These are phyloP conservation scores for Xerocomellus amylosporus DNA, from an alignment of 768 basidiomycete species.

Conservation along the genomic window DNA sequence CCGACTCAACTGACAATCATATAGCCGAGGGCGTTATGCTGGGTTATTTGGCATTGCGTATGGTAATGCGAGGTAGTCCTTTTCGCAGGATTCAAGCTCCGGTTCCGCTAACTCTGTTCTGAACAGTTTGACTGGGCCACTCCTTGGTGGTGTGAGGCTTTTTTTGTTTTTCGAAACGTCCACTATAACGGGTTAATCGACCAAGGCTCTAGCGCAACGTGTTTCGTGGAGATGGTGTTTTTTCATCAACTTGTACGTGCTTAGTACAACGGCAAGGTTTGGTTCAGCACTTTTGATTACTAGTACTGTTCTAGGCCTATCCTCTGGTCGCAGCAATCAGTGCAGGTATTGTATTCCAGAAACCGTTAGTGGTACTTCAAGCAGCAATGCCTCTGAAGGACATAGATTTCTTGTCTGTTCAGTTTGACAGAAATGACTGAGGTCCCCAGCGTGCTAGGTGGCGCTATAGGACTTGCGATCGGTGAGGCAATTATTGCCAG, in stretches of 20 bases:
- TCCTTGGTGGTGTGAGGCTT: conserved; percentile 77
- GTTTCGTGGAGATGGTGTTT: conserved; percentile 84
- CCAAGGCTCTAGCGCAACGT: conserved; percentile 65
- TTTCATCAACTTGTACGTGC: conserved; percentile 64
- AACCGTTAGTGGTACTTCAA: conserved; percentile 72
- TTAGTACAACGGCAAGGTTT: not conserved
- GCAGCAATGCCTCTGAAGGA: conserved; percentile 83
- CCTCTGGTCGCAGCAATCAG: conserved; percentile 67
- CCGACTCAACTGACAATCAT: not conserved
- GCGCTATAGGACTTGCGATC: conserved; percentile 67
- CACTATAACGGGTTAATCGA: not conserved
- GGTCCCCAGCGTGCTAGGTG: conserved; percentile 56
- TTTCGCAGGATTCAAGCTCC: not conserved
- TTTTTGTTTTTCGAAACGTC: not conserved
- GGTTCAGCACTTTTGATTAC: not conserved
- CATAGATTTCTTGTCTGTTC: conserved; percentile 34
- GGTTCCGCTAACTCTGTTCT: not conserved
- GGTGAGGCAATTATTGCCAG: conserved; percentile 69
- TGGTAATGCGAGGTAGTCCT: conserved; percentile 58
- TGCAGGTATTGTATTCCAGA: conserved; percentile 61
- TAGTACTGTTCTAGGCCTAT: conserved; percentile 51
- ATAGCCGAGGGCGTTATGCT: conserved; percentile 73
- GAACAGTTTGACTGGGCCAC: conserved; percentile 64
- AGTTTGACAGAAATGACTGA: not conserved
- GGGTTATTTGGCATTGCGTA: conserved; percentile 78